Evolutionary conservation across 2,329 filamentous ascomycete species (phyloP).

Genomic region (Aspergillus sp.): DNA sequence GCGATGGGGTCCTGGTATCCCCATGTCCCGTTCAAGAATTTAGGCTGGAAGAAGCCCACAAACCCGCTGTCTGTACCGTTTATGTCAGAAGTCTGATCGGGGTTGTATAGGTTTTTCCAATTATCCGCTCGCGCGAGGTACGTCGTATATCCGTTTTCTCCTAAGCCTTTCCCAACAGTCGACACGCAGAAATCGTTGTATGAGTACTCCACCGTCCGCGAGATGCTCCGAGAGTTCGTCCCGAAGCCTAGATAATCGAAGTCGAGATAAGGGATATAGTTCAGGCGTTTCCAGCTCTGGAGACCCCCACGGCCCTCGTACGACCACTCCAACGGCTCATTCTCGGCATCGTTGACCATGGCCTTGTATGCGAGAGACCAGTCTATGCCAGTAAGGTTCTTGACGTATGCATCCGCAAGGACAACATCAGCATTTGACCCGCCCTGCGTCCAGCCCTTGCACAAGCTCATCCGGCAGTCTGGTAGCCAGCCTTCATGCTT

Average conservation of each 20-base stretch:
- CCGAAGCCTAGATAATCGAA: conserved; percentile 55
- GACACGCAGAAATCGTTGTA: conserved; percentile 72
- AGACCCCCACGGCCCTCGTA: conserved; percentile 69
- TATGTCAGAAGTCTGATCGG: conserved; percentile 57
- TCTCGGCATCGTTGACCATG: conserved; percentile 67
- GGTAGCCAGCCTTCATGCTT: conserved; percentile 68
- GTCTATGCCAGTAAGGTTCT: conserved; percentile 64
- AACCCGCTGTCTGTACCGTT: conserved; percentile 65
- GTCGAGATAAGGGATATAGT: conserved; percentile 62
- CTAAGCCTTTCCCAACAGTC: conserved; percentile 58
- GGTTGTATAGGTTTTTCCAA: conserved; percentile 69
- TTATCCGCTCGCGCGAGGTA: conserved; percentile 61
- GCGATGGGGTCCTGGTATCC: conserved; percentile 53
- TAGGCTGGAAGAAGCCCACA: conserved; percentile 70
- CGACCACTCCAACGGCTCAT: conserved; percentile 68
- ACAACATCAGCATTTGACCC: conserved; percentile 73
- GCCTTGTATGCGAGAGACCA: conserved; percentile 69
- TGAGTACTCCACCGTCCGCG: conserved; percentile 71
- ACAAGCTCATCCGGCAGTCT: conserved; percentile 71
- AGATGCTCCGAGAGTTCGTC: conserved; percentile 68
- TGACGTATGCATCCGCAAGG: conserved; percentile 65
- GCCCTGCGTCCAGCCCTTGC: conserved; percentile 67
- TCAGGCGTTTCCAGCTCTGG: conserved; percentile 66
- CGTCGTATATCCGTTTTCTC: conserved; percentile 55
- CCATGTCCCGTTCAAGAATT: conserved; percentile 68